Percentiles rank a stretch among this genome's conserved stretches.
Conservation (phyloP, 179 eudicot genomes). For the Patellifolia procumbens region DNA sequence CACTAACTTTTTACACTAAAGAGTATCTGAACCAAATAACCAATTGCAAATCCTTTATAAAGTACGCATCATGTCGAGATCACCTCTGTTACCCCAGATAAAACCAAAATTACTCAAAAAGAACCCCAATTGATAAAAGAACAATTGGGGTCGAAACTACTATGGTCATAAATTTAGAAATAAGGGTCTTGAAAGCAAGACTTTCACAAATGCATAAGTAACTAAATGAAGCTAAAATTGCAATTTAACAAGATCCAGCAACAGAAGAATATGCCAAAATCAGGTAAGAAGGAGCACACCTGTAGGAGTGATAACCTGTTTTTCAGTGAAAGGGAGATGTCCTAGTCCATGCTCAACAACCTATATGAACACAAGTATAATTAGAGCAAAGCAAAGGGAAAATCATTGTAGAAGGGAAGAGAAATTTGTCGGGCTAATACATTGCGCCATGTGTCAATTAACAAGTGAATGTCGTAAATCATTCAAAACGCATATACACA, state of each 20-base stretch:
- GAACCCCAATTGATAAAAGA: too few relatives aligned
- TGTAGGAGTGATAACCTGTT: slow-evolving; percentile 93
- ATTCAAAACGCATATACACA: too few relatives aligned
- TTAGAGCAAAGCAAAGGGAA: slow-evolving; percentile 10
- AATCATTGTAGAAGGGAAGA: not conserved
- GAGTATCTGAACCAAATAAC: not conserved
- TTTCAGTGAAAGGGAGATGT: slow-evolving; percentile 96
- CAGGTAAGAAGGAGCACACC: slow-evolving; percentile 48
- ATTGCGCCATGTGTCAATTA: not conserved
- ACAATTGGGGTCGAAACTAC: not conserved
- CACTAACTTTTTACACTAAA: not conserved
- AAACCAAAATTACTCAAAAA: not conserved
- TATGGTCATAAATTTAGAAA: not conserved
- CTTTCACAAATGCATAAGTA: not conserved
- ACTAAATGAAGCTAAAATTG: not conserved
- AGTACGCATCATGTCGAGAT: slow-evolving; percentile 7
- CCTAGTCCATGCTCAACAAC: slow-evolving; percentile 99
- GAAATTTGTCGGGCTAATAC: not conserved
- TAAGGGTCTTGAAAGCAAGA: not conserved
- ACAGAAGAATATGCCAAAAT: not conserved
- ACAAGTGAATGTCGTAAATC: too few relatives aligned
- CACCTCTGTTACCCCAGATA: not conserved
- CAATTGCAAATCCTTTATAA: not conserved
- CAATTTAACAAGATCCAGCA: not conserved
- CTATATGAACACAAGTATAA: slow-evolving; percentile 28